Base-by-base conservation (phyloP, 345 rosid genomes). In the Syzygium grande region DNA sequence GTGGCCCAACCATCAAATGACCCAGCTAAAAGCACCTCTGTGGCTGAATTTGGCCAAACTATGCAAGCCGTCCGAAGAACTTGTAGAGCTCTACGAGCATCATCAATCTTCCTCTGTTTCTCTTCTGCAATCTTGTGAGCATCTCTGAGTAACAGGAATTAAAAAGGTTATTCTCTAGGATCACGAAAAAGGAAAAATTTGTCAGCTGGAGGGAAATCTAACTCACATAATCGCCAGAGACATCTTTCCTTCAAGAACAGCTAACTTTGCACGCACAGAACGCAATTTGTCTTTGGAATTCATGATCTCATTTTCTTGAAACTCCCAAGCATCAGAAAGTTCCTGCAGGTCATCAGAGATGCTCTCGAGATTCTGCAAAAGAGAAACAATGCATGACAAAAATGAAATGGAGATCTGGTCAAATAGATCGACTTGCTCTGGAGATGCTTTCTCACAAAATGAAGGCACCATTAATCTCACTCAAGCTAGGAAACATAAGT, bases 1-100 rank as follows among this genome's bases (percentile, higher is more conserved):
- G 97, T 90, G 30, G 94, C 89, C 99, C 99, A 98, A 59, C 99
- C 98, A 73, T 98, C 99, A 91, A 93, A 98, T 19, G 99, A 96
- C 86, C 99, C 99, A 54, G 95, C 91, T 63, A 98, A 87, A 84
- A 96, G 92, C 89, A 98, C 98, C 91, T 94, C 99, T 53, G 95
- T 90, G 86, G 98, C 99, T 53, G 94, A 90, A 93, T 93, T 96
- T 87, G 97, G 97, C 98, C 98, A 98, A 84, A 94, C 94, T 89
- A 98, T 90, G 91, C 92, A 94, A 65, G 94, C 93, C 25, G 91
- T 92, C 22, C 97, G 95, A 58, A 96, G 94, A 89, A 94, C 91
- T 68, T 86, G 92, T 87, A 94, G 91, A 46, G 95, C 97, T 92
- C 93, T 93, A 46, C 87, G 87, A 86, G 96, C 95, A 90, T 92